phyloP scores from a whole-genome alignment of 495 filamentous ascomycete genomes.

The Hypoxylon lienhwacheense region DNA sequence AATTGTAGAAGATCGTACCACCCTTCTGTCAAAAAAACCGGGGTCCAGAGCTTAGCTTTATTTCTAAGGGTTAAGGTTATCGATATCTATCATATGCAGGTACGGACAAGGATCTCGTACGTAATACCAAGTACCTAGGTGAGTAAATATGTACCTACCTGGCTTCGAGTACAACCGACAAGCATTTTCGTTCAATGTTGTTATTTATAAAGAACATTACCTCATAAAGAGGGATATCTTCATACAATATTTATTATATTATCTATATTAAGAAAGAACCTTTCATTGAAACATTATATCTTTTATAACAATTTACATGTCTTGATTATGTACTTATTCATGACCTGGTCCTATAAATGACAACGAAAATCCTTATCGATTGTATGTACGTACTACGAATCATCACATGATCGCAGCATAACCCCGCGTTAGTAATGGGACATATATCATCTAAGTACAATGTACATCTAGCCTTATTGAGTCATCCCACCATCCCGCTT shows the following conservation, averaged over 20 bases:
- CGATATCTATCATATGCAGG: conserved; percentile 6
- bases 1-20: conserved; percentile 29
- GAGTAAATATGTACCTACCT: not conserved
- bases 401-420: conserved; percentile 27
- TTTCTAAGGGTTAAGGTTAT: conserved; percentile 23
- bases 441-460: too few species aligned
- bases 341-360: too few species aligned
- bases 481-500: conserved; percentile 22
- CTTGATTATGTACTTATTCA: too few species aligned
- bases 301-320: too few species aligned
- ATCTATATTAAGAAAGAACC: too few species aligned
- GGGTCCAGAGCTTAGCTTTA: conserved; percentile 18
- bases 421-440: conserved; percentile 24
- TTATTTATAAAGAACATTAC: too few species aligned
- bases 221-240: too few species aligned
- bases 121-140: not conserved
- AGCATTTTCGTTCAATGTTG: too few species aligned
- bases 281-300: too few species aligned
- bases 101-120: not conserved
- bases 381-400: not conserved
- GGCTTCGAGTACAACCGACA: too few species aligned
- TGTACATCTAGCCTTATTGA: conserved; percentile 25
- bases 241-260: too few species aligned
- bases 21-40: not conserved
- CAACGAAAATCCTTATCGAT: conserved; percentile 5